Base-by-base conservation (phyloP, 805 yeast species). In the Teunomyces cretensis region DNA sequence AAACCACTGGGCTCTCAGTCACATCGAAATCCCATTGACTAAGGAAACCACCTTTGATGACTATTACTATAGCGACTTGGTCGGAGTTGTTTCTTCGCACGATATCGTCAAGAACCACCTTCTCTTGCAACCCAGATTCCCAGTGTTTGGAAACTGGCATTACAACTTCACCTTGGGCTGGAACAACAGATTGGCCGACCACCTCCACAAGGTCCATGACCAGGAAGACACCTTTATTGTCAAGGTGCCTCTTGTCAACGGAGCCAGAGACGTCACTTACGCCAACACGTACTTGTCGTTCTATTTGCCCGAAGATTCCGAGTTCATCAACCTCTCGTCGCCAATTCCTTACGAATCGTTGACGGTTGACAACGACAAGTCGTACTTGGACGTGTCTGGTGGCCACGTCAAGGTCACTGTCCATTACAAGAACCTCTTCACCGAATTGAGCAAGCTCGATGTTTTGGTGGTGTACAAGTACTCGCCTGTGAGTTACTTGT, bases 121-220 rank as follows among this genome's bases (percentile, higher is more conserved):
- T 39, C 70, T 83, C 30, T 64, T 94, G 52, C 80, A 78, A 58
- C 98, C 98, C 45, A 79, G 99, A 64, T 94, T 74, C 72, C 99
- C 99, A n/a, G 63, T 94, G 6, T 87, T 88, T 66, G 99, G 99
- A 40, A 95, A 91, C 35, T 94, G 99, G 99, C 78, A 83, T 57
- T 92, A 89, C 68, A 89, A 92, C 68, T 94, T 88, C 74, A 94
- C 98, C 16, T 66, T 92, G 54, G 98, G 98, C n/a, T 94, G 96
- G 96, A 80, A 84, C 41, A 78, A 81, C 51, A 68, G 74, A 15
- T 66, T 91, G 33, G 57, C 68, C 12, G 67, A 79, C 37, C 83
- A 76, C 53, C 71, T 87, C 42, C 81, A 68, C 54, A 56, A 62
- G 33, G 54, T 72, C 13, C 48, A 53, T 22, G 57, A 53, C 15